These are phyloP conservation scores for Talaromyces sp. DNA, from an alignment of 2,329 filamentous ascomycete genomes.

Conservation along the genomic window DNA sequence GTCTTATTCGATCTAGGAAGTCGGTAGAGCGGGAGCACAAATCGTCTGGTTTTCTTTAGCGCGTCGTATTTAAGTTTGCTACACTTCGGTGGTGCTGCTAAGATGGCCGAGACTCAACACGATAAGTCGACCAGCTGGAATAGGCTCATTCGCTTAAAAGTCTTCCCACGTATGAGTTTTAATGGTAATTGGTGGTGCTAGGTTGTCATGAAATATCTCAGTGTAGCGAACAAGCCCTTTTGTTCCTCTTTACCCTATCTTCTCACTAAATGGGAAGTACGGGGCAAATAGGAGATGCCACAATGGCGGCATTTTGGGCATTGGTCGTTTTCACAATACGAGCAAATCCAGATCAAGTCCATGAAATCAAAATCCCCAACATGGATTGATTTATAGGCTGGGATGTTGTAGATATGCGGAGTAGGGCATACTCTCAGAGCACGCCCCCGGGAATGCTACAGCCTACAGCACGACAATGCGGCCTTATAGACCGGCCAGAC, in stretches of 20 bases:
- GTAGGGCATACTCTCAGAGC: not conserved
- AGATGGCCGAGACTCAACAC: too few relatives aligned
- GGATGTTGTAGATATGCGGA: constrained; percentile 1
- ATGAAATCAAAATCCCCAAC: too few relatives aligned
- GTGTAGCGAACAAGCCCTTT: not conserved
- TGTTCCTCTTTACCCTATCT: not conserved
- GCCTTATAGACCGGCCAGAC: constrained; percentile 4
- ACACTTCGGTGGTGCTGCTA: too few relatives aligned
- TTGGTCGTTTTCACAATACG: not conserved
- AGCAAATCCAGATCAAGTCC: not conserved
- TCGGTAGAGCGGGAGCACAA: too few relatives aligned
- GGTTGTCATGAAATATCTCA: not conserved
- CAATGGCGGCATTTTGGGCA: not conserved
- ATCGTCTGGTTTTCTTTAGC: too few relatives aligned
- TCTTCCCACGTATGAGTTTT: too few relatives aligned
- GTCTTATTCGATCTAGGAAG: too few relatives aligned
- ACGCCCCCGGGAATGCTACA: not conserved
- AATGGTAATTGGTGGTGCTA: too few relatives aligned
- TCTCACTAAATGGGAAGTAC: not conserved
- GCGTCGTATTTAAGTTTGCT: too few relatives aligned
- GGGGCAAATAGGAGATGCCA: not conserved
- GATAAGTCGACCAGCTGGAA: too few relatives aligned
- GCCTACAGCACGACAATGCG: not conserved
- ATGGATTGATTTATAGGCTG: not conserved
- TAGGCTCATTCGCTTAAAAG: too few relatives aligned